These are phyloP conservation scores for Pseudogymnoascus sp. DNA, from an alignment of 2,329 filamentous ascomycete species.

Conservation along the genomic window DNA sequence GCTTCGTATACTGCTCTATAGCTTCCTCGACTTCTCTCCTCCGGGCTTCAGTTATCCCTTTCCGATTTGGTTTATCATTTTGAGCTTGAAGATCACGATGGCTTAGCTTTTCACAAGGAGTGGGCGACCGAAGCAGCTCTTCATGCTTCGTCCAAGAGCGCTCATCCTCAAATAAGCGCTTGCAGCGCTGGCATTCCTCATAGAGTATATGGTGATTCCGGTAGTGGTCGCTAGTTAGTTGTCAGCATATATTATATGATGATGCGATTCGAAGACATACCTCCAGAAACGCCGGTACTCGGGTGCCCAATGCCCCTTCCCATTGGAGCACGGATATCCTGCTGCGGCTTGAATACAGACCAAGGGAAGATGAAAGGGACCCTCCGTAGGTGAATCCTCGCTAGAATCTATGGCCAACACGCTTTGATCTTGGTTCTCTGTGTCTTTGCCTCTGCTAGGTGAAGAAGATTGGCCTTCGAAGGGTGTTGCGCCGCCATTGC, in stretches of 20 bases:
- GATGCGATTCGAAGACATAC: neutral
- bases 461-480: neutral
- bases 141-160: neutral
- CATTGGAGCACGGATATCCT: neutral
- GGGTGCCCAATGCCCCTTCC: neutral
- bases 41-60: neutral
- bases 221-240: neutral
- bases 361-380: neutral
- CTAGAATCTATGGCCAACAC: neutral
- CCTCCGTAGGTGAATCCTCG: neutral
- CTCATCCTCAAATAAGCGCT: neutral
- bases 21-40: neutral
- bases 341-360: neutral
- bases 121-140: neutral
- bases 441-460: neutral
- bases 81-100: neutral
- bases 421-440: neutral
- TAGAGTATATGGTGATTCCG: neutral
- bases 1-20: neutral
- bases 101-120: neutral
- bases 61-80: neutral
- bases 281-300: neutral
- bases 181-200: neutral
- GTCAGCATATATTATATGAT: neutral
- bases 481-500: neutral